A percentile compares a stretch with the other conserved stretches of the same genome.
These are phyloP conservation scores for Austroboletus festivus DNA, from an alignment of 768 basidiomycete genomes.

Conservation along the genomic window DNA sequence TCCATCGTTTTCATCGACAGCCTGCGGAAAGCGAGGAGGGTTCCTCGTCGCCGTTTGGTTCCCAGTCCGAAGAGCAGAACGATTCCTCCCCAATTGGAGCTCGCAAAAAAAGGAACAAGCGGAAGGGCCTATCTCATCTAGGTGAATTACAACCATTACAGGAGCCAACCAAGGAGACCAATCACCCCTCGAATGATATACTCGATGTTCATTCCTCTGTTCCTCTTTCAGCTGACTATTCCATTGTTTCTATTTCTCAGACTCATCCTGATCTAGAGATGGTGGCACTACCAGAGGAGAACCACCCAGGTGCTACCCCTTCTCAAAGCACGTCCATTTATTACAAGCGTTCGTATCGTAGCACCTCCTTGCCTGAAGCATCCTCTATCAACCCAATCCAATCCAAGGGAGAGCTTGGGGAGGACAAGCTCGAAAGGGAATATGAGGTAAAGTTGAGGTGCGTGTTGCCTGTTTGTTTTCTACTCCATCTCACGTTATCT, in stretches of 20 bases:
- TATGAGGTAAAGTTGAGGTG: slow-evolving; percentile 44
- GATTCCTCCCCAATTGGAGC: slow-evolving; percentile 22
- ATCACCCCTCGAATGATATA: slow-evolving; percentile 3
- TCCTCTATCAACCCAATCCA: slow-evolving; percentile 26
- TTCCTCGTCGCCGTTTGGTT: slow-evolving; percentile 44
- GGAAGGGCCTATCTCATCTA: slow-evolving; percentile 24
- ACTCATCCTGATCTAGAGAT: slow-evolving; percentile 7
- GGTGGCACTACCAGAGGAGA: neutral
- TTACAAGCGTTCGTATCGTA: slow-evolving; percentile 22
- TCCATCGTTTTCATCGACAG: slow-evolving; percentile 34
- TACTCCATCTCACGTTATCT: neutral
- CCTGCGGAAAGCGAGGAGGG: slow-evolving; percentile 46
- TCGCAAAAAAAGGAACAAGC: slow-evolving; percentile 8
- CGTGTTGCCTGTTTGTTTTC: slow-evolving; percentile 2
- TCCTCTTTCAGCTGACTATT: slow-evolving; percentile 7
- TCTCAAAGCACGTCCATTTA: neutral
- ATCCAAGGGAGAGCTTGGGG: slow-evolving; percentile 42
- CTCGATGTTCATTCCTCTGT: slow-evolving; percentile 3
- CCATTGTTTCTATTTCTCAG: neutral
- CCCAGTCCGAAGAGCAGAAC: slow-evolving; percentile 42
- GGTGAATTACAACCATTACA: slow-evolving; percentile 21
- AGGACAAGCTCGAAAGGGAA: slow-evolving; percentile 44
- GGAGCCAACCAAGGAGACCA: slow-evolving; percentile 11
- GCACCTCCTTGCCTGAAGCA: slow-evolving; percentile 36
- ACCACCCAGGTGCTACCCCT: neutral